Evolutionary conservation across 169 alveolate species (phyloP).

Genomic region (Plasmodium falciparum): DNA sequence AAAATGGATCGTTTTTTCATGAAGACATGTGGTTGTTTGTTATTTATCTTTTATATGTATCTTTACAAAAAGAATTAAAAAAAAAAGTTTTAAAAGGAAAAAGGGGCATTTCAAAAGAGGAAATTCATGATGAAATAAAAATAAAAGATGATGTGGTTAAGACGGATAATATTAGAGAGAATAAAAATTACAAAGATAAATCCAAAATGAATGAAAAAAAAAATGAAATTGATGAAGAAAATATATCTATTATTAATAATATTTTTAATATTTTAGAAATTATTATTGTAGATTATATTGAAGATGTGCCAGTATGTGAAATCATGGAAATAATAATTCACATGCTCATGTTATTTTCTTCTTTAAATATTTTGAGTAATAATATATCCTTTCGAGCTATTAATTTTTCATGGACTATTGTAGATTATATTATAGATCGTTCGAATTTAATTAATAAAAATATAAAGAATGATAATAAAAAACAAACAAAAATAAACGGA

Average conservation of each 20-base stretch:
- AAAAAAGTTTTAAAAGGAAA: constrained; percentile 15
- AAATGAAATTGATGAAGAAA: constrained; percentile 38
- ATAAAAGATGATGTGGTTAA: neutral
- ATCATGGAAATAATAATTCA: constrained; percentile 69
- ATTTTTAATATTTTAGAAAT: constrained; percentile 69
- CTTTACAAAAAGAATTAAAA: constrained; percentile 66
- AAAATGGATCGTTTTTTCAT: constrained; percentile 69
- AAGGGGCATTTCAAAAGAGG: neutral
- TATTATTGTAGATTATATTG: constrained; percentile 73
- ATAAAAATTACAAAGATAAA: no score
- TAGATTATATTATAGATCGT: constrained; percentile 52
- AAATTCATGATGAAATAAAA: neutral
- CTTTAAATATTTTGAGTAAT: constrained; percentile 46
- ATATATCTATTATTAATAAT: constrained; percentile 51
- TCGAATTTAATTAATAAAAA: constrained; percentile 21
- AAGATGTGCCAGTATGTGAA: constrained; percentile 70
- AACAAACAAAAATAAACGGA: neutral
- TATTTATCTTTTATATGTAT: constrained; percentile 57
- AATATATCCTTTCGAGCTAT: constrained; percentile 70
- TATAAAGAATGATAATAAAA: constrained; percentile 17
- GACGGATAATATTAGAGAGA: neutral
- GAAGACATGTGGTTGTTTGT: constrained; percentile 62
- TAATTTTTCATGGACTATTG: constrained; percentile 72
- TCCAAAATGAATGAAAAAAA: neutral
- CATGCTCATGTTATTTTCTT: constrained; percentile 68